phyloP scores from a whole-genome alignment of 2,329 filamentous ascomycete species.

The Penicillium italicum region DNA sequence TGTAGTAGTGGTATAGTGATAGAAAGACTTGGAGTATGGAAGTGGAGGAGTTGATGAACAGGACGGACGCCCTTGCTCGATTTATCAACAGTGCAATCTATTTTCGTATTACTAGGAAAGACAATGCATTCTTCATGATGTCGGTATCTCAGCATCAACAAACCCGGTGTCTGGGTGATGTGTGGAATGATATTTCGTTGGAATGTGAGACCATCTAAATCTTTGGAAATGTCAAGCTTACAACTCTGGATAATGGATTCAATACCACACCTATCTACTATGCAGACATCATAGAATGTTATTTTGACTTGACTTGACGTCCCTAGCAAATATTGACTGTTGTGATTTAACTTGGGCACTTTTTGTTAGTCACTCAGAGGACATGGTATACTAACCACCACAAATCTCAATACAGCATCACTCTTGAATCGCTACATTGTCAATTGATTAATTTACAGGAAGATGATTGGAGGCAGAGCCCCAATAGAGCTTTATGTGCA shows the following conservation, averaged over 20 bases:
- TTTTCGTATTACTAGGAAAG: background rate
- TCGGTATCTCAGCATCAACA: background rate
- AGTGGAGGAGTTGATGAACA: background rate
- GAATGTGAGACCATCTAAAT: slow-evolving; percentile 3
- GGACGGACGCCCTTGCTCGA: background rate
- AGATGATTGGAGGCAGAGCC: background rate
- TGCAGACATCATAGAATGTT: too few relatives aligned
- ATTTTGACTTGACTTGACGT: background rate
- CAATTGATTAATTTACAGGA: background rate
- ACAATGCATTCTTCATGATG: background rate
- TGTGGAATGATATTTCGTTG: slow-evolving; percentile 3
- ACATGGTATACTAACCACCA: background rate
- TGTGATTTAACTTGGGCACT: background rate
- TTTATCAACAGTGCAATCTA: slow-evolving; percentile 5
- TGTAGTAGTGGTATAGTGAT: background rate
- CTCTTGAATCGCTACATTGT: background rate
- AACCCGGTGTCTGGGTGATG: slow-evolving; percentile 1
- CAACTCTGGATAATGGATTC: background rate
- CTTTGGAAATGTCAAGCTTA: background rate
- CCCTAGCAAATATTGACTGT: background rate
- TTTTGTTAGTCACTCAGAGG: background rate
- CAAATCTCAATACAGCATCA: background rate
- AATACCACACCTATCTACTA: too few relatives aligned
- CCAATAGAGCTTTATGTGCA: background rate
- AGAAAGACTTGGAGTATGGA: background rate